Evolutionary conservation across 768 basidiomycete genomes (phyloP).

Genomic region (Lactarius hengduanensis): DNA sequence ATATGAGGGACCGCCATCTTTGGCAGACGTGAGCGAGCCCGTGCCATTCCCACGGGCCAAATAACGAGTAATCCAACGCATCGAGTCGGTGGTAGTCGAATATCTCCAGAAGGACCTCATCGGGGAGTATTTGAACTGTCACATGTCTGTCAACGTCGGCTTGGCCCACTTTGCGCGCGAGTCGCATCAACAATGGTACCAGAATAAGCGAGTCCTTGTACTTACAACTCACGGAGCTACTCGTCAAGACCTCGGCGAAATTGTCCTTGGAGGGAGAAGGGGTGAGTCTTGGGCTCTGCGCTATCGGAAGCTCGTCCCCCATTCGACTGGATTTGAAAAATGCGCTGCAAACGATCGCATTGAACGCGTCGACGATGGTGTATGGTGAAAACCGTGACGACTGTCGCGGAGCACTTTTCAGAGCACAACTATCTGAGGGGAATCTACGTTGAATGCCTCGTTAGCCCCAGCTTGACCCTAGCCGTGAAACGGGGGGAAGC

Average conservation of each 20-base stretch:
- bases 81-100: conserved; percentile 18
- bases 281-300: background rate
- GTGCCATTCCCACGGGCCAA: conserved; percentile 24
- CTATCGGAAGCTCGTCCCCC: conserved; percentile 4
- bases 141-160: background rate
- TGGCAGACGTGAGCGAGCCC: conserved; percentile 21
- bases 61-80: conserved; percentile 6
- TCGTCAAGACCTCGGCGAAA: background rate
- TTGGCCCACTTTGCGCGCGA: background rate
- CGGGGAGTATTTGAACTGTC: conserved; percentile 15
- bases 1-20: conserved; percentile 20
- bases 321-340: conserved; percentile 17
- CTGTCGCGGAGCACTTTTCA: background rate
- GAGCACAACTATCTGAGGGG: background rate
- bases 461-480: background rate
- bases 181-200: background rate
- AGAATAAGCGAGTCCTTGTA: background rate
- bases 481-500: background rate
- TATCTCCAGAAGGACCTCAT: conserved; percentile 22
- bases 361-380: conserved; percentile 1
- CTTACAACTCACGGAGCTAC: background rate
- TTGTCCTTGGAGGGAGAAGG: conserved; percentile 3
- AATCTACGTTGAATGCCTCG: background rate
- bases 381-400: background rate
- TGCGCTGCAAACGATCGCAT: conserved; percentile 12